Percentiles rank a stretch among this genome's conserved stretches.
These are phyloP conservation scores for Claviceps lovelessii DNA, from an alignment of 2,329 filamentous ascomycete genomes.

Conservation along the genomic window DNA sequence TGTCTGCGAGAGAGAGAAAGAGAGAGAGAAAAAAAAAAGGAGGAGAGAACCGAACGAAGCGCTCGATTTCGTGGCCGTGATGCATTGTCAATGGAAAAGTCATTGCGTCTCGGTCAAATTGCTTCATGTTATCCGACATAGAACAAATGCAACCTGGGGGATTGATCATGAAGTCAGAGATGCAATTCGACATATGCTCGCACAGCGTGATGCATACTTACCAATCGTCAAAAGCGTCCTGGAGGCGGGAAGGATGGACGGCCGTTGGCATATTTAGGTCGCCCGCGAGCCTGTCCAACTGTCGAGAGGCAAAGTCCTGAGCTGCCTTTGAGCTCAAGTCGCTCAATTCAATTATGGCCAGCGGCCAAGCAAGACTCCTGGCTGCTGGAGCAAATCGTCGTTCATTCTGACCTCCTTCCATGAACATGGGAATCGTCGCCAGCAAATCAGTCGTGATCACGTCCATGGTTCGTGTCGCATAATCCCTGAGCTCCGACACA, in stretches of 20 bases:
- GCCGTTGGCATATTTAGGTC: slow-evolving; percentile 11
- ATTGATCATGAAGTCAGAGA: not conserved
- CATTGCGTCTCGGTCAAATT: no score
- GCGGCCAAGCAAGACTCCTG: slow-evolving; percentile 13
- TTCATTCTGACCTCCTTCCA: slow-evolving; percentile 3
- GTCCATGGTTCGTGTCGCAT: slow-evolving; percentile 7
- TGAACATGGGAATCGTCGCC: slow-evolving; percentile 10
- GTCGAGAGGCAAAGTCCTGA: slow-evolving; percentile 6
- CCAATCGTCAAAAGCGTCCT: not conserved
- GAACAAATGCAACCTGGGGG: not conserved
- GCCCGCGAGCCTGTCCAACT: slow-evolving; percentile 9
- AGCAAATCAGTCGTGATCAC: slow-evolving; percentile 10
- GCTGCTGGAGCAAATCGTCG: slow-evolving; percentile 10
- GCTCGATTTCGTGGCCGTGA: no score
- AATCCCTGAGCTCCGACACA: slow-evolving; percentile 3
- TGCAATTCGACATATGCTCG: not conserved
- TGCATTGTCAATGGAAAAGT: no score
- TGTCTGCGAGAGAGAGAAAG: no score
- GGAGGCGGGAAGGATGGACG: slow-evolving; percentile 2
- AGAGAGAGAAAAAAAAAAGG: no score
- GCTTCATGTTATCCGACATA: not conserved
- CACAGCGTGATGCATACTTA: not conserved
- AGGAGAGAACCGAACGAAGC: no score
- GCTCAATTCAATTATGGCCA: slow-evolving; percentile 9
- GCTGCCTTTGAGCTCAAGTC: slow-evolving; percentile 4